Evolutionary conservation across 495 filamentous ascomycete species (phyloP).

Genomic region (Letharia columbiana): DNA sequence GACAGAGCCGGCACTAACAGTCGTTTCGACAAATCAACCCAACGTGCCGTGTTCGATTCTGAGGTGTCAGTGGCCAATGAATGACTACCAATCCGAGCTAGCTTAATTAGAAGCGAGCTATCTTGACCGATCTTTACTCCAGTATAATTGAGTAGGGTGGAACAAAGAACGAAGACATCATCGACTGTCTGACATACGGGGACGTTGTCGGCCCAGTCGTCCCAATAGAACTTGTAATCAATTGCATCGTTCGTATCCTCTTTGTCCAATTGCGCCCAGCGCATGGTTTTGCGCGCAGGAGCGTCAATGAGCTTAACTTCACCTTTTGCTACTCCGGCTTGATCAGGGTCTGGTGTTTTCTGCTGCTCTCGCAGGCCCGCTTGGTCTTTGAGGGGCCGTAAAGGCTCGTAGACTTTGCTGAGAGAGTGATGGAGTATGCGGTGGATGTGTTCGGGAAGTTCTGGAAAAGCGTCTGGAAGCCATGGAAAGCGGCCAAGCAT

Average conservation of each 20-base stretch:
- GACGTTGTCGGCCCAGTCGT: conserved; percentile 91
- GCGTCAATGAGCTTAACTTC: conserved; percentile 49
- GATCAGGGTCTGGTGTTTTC: conserved; percentile 49
- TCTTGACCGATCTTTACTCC: conserved; percentile 87
- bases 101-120: conserved; percentile 61
- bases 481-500: conserved; percentile 87
- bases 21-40: conserved; percentile 72
- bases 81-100: conserved; percentile 71
- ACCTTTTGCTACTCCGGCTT: conserved; percentile 56
- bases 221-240: conserved; percentile 89
- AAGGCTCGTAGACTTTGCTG: conserved; percentile 52
- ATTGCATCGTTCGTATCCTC: conserved; percentile 61
- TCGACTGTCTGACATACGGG: conserved; percentile 84
- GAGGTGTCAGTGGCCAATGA: conserved; percentile 65
- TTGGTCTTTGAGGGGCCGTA: conserved; percentile 39
- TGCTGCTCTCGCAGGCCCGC: conserved; percentile 39
- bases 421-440: conserved; percentile 76
- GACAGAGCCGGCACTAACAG: conserved; percentile 78
- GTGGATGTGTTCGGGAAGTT: conserved; percentile 68
- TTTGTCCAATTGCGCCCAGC: conserved; percentile 73
- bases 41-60: conserved; percentile 56
- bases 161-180: conserved; percentile 81
- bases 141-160: conserved; percentile 71
- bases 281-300: conserved; percentile 51
- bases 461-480: conserved; percentile 74